Evolutionary conservation across 805 yeast genomes (phyloP), one percentile per base, ranked within the genome.

Genomic region (Saturnispora hagleri): DNA sequence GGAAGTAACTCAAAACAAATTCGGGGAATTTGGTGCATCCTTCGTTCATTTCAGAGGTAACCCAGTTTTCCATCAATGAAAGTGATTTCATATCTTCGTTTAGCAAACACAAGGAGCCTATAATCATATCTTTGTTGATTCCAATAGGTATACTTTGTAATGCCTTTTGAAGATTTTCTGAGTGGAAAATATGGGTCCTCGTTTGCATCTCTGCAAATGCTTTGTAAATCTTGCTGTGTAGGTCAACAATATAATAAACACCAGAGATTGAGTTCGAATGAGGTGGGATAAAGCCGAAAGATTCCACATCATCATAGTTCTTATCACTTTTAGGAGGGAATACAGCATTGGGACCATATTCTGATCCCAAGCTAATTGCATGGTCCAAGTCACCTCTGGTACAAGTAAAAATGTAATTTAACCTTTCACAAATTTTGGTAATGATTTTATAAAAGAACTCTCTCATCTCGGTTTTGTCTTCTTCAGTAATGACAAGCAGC

Each of bases 241-340:
- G 67, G 27, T 66, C 65, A 0, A 81, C 73, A 38, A 79, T 62
- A 58, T 77, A 81, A 56, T 76, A 72, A 35, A 81, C 63, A 2
- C 84, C 72, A 45, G 86, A 73, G 24, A 86, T 67, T 8, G 84
- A 76, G 60, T 84, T 86, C 1, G 89, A 72, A 50, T 72, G 71
- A 1, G 84, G 82, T 3, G 91, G 90, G 22, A 83, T 61, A 58
- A 81, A 82, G 1, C 83, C 82, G 62, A 70, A 78, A 35, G 66
- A 59, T 1, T 56, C 56, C 8, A 53, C 48, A 6, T 47, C 40
- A 31, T 46, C 31, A 5, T 54, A 20, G 17, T 56, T 53, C 31
- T 58, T 57, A 9, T 35, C 36, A 17, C 52, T 50, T 15, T 46
- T 46, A 1, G 24, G 24, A 10, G 58, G 51, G 5, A 51, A 43